Percentiles rank a stretch among this genome's conserved stretches.
These are phyloP conservation scores for Cyclanthera cordifolia DNA, from an alignment of 306 rosid genomes.

Conservation along the genomic window DNA sequence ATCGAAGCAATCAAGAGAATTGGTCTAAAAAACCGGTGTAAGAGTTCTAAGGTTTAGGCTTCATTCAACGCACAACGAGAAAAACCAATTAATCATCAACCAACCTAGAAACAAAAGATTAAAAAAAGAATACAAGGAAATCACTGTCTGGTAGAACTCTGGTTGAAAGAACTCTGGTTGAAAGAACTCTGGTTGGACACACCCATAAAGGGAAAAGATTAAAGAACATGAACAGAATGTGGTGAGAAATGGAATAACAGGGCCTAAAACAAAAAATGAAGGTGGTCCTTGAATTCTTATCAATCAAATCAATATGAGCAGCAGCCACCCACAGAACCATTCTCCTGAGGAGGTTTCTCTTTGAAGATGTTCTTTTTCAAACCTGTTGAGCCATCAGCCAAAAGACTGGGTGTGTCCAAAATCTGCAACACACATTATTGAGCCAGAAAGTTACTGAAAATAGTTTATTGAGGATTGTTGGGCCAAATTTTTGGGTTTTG, in stretches of 20 bases:
- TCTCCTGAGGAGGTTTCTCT: conserved; percentile 44
- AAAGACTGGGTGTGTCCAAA: conserved; percentile 85
- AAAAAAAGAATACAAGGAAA: neutral
- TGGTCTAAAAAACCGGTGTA: neutral
- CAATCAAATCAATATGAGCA: conserved; percentile 37
- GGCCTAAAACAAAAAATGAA: neutral
- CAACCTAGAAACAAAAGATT: neutral
- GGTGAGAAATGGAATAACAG: neutral
- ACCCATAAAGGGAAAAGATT: neutral
- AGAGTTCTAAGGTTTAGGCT: neutral
- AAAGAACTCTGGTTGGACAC: neutral
- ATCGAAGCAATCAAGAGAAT: neutral
- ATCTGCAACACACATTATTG: conserved; percentile 34
- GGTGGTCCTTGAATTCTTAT: neutral
- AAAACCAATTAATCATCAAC: neutral
- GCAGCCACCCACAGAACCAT: conserved; percentile 55
- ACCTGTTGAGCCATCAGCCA: conserved; percentile 82
- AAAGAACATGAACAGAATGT: neutral
- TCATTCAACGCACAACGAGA: neutral
- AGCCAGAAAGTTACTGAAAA: neutral
- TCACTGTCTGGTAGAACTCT: neutral
- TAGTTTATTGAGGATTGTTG: neutral
- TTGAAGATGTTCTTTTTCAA: conserved; percentile 68
- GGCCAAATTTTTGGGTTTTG: neutral
- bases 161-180: neutral